Evolutionary conservation across 164 flowering plant genomes (phyloP).

Genomic region (Euptelea pleiosperma): DNA sequence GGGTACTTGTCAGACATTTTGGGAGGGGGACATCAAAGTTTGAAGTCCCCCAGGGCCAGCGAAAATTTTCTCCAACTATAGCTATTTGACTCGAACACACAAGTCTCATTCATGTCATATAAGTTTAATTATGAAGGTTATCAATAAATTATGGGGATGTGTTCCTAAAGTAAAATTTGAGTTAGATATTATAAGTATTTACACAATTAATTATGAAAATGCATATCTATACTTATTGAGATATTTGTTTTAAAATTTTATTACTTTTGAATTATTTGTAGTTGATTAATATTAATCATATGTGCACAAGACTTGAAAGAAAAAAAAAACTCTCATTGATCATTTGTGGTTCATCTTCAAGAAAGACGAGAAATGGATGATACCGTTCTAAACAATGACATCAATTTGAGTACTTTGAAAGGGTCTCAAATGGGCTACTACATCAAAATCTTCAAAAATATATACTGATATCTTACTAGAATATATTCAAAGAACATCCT

Average conservation of each 20-base stretch:
- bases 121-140: background rate
- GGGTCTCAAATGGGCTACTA: background rate
- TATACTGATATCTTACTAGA: too few species aligned
- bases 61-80: too few species aligned
- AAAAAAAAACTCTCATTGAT: too few species aligned
- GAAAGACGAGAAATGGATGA: background rate
- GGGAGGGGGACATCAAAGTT: too few species aligned
- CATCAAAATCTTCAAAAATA: background rate
- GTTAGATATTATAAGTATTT: too few species aligned
- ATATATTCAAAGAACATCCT: too few species aligned
- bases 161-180: background rate
- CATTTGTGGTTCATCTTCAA: background rate
- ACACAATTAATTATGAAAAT: too few species aligned
- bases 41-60: too few species aligned
- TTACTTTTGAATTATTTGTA: background rate
- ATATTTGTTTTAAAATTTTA: too few species aligned
- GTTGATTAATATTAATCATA: background rate
- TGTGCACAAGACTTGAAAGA: background rate
- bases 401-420: background rate
- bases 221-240: background rate
- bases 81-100: background rate
- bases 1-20: too few species aligned
- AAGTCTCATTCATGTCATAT: background rate
- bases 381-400: background rate
- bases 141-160: background rate